Evolutionary conservation across 2,329 filamentous ascomycete genomes (phyloP), one percentile per base, ranked within the genome.

Genomic region (Exophiala oligosperma): DNA sequence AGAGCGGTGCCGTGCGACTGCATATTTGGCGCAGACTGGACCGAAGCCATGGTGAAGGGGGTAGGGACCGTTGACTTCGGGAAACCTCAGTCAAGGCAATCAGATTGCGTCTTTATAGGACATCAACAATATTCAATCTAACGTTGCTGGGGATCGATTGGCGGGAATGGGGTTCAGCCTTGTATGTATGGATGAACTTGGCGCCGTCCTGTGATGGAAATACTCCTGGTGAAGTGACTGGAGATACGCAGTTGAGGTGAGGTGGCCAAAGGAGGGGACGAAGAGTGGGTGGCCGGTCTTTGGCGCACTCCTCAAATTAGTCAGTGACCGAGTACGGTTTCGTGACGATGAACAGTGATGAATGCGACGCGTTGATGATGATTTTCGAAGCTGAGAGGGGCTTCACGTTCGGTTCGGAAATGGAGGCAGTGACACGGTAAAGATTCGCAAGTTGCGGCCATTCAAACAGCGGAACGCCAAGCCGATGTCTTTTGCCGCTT

Each of bases 1-100:
- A 92, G 79, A 61, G 80, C 79, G 48, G 77, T 80, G 67, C 83
- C 84, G 64, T 84, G 83, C 72, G 87, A 82, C 74, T 88, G 84
- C 74, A 89, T 83, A 68, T 84, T 83, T 64, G 87, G 84, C 64
- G 86, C 81, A 69, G 85, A 77, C 77, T 94, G 90, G 70, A 92
- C 86, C 63, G 90, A 92, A 73, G 91, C 87, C 91, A 95, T 95
- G 70, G 60, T 82, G 75, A 65, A 53, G 44, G 49, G 29, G 17
- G 54, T 47, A 52, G 50, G 40, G 49, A 43, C 11, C 47, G 49
- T 28, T 40, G 49, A 57, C 40, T 37, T 46, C 23, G 40, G 57
- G 54, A 29, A 44, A 48, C 40, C 43, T 47, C 40, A 37, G 47
- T 62, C 54, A 40, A 52, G 49, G 46, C 49, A 37, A 53, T 52